phyloP scores from a whole-genome alignment of 345 rosid species.

The Murraya koenigii region DNA sequence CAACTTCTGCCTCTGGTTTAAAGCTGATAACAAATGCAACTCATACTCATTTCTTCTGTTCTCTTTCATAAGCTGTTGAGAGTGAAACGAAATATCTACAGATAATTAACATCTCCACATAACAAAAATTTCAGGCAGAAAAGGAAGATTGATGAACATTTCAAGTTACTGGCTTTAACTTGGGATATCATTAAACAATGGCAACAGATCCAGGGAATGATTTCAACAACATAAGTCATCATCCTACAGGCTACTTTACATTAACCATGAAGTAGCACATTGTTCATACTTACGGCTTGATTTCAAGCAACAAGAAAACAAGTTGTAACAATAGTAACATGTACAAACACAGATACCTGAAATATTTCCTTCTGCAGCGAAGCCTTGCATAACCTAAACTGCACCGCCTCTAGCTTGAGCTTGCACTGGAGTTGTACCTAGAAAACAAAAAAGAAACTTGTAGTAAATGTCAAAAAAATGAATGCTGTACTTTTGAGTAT shows the following conservation, averaged over 20 bases:
- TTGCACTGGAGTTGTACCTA: constrained; percentile 94
- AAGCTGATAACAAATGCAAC: constrained; percentile 57
- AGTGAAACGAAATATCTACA: constrained; percentile 10
- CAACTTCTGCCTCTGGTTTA: constrained; percentile 66
- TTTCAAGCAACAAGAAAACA: not conserved
- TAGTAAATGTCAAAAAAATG: not conserved
- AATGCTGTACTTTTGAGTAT: not conserved
- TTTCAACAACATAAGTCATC: not conserved
- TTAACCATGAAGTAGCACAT: not conserved
- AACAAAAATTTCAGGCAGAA: not conserved
- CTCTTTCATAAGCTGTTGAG: constrained; percentile 74
- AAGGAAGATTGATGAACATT: not conserved
- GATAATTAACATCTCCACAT: not conserved
- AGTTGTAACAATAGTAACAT: not conserved
- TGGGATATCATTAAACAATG: not conserved
- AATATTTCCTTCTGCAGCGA: constrained; percentile 75
- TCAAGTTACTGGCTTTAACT: not conserved
- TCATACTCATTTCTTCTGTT: constrained; percentile 60
- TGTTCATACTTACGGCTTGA: not conserved
- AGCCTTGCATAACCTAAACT: constrained; percentile 65
- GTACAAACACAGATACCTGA: constrained; percentile 55
- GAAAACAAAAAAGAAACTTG: constrained; percentile 11
- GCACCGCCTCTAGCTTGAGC: constrained; percentile 82
- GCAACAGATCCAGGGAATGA: not conserved
- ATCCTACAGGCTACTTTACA: not conserved